These are phyloP conservation scores for Schizophyllum commune DNA, from an alignment of 1,284 basidiomycete species.

Conservation along the genomic window DNA sequence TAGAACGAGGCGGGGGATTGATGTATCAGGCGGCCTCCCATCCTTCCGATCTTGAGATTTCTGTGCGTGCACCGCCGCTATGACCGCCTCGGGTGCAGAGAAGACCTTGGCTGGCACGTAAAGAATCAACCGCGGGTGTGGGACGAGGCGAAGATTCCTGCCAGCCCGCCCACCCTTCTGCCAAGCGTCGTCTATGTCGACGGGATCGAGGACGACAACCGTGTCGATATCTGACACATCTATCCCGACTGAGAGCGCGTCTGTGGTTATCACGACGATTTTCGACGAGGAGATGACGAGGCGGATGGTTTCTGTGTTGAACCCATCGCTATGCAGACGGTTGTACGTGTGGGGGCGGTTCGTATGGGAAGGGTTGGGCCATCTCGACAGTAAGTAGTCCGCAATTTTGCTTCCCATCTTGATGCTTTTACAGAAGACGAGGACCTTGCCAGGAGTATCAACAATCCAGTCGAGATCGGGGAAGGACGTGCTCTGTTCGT, in stretches of 20 bases:
- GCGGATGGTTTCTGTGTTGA: slow-evolving; percentile 13
- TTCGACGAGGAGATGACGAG: slow-evolving; percentile 10
- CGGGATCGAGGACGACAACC: slow-evolving; percentile 16
- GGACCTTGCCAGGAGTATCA: slow-evolving; percentile 10
- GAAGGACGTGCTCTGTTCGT: slow-evolving; percentile 14
- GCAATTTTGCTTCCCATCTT: slow-evolving; percentile 14
- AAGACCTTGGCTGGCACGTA: slow-evolving; percentile 13
- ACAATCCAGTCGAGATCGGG: slow-evolving; percentile 24
- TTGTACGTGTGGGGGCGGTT: slow-evolving; percentile 12
- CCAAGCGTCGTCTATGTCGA: slow-evolving; percentile 15
- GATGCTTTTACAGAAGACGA: slow-evolving; percentile 23
- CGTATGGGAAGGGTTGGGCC: slow-evolving; percentile 1
- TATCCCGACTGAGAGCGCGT: slow-evolving; percentile 18
- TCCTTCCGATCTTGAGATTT: no score
- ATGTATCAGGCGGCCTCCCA: no score
- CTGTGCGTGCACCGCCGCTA: no score
- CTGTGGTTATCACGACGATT: slow-evolving; percentile 17
- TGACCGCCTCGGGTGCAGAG: no score
- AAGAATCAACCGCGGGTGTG: slow-evolving; percentile 12
- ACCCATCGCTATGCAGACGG: slow-evolving; percentile 14
- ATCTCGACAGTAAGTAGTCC: slow-evolving; percentile 15
- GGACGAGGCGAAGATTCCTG: slow-evolving; percentile 2
- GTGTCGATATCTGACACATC: slow-evolving; percentile 16
- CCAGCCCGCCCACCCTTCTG: slow-evolving; percentile 18
- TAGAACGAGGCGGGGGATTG: no score